A percentile compares a stretch with the other conserved stretches of the same genome.
Conservation (phyloP, 495 filamentous ascomycete species). For the Extremus antarcticus region DNA sequence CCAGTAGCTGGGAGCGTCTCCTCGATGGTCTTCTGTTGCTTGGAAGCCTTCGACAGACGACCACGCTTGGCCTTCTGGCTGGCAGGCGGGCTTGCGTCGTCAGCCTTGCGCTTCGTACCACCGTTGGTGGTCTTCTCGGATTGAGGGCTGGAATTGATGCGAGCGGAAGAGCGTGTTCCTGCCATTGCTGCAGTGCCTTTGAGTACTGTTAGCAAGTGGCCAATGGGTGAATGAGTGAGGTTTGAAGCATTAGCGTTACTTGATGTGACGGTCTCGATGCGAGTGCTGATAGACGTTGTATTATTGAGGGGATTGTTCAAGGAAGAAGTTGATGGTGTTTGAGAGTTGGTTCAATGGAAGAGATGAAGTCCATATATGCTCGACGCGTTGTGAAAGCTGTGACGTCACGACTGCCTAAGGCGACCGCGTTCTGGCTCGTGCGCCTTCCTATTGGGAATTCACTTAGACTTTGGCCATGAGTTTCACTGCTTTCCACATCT, state of each 20-base stretch:
- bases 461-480: background rate
- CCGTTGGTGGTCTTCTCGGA: slow-evolving; percentile 7
- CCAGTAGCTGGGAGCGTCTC: slow-evolving; percentile 23
- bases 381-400: too few species aligned
- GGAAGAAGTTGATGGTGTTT: background rate
- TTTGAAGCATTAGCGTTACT: too few species aligned
- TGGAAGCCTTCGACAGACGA: slow-evolving; percentile 23
- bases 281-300: too few species aligned
- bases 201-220: background rate
- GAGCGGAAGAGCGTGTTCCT: slow-evolving; percentile 24
- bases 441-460: background rate
- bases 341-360: background rate
- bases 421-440: too few species aligned
- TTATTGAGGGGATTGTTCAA: too few species aligned
- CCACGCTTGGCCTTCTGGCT: slow-evolving; percentile 23
- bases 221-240: too few species aligned
- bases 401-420: background rate
- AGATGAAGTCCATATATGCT: background rate
- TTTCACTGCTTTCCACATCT: background rate
- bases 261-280: too few species aligned
- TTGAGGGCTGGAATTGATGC: slow-evolving; percentile 17
- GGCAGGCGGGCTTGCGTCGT: slow-evolving; percentile 12
- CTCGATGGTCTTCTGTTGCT: slow-evolving; percentile 31
- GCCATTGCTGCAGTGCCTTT: slow-evolving; percentile 18
- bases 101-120: slow-evolving; percentile 32